phyloP scores from a whole-genome alignment of 108 stramenopile species.

The Fragilaria crotonensis region DNA sequence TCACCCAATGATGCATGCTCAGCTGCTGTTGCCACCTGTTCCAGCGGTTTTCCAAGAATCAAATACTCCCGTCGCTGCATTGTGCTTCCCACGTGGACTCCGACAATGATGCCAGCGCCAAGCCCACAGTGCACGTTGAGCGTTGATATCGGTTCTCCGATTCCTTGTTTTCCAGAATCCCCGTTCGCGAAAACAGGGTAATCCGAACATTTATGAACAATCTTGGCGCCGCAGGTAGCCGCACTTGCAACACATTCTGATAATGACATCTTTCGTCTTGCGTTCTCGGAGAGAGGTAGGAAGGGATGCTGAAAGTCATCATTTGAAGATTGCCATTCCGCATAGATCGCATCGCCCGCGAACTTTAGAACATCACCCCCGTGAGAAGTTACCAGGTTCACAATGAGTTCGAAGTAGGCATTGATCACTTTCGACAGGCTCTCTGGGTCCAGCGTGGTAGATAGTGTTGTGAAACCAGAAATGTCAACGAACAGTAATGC shows the following conservation, averaged over 20 bases:
- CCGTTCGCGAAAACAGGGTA: constrained; percentile 25
- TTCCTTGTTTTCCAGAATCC: neutral
- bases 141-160: neutral
- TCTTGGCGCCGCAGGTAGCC: constrained; percentile 38
- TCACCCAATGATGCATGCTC: constrained; percentile 22
- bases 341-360: constrained; percentile 43
- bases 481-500: constrained; percentile 47
- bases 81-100: constrained; percentile 24
- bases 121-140: constrained; percentile 1
- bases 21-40: constrained; percentile 38
- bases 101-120: constrained; percentile 19
- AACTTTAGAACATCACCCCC: constrained; percentile 50
- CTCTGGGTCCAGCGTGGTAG: constrained; percentile 21
- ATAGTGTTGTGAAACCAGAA: constrained; percentile 35
- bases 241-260: constrained; percentile 38
- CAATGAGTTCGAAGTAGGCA: constrained; percentile 29
- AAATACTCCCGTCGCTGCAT: constrained; percentile 21
- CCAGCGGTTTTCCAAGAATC: constrained; percentile 31
- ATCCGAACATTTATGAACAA: constrained; percentile 46
- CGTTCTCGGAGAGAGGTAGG: neutral
- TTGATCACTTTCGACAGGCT: constrained; percentile 25
- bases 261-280: too few species aligned
- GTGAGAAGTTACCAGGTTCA: constrained; percentile 13
- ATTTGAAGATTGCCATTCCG: constrained; percentile 17
- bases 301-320: neutral